Evolutionary conservation across 257 asterid species (phyloP).

Genomic region (Solanum tarapatanum): DNA sequence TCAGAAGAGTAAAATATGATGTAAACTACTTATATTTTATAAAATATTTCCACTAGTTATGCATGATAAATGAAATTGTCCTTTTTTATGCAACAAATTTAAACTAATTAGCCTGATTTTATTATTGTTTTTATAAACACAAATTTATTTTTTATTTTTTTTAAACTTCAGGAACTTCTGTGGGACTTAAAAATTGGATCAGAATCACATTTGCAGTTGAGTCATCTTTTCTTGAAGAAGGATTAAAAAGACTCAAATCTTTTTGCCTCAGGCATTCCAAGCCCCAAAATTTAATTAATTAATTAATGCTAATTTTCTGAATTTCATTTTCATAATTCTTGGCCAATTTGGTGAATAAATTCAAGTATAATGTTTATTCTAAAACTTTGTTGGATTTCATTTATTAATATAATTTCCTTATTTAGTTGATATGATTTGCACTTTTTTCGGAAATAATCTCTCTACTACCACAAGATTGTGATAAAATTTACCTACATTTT

Average conservation of each 20-base stretch:
- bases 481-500: fast-evolving
- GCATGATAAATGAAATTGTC: not conserved
- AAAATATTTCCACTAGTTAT: not conserved
- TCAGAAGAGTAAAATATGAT: not conserved
- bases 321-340: not conserved
- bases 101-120: not conserved
- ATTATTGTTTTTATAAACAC: not conserved
- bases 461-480: no score
- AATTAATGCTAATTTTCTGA: not conserved
- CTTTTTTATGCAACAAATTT: not conserved
- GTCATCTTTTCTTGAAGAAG: slow-evolving; percentile 21
- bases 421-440: not conserved
- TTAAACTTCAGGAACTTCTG: slow-evolving; percentile 40
- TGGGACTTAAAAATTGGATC: slow-evolving; percentile 40
- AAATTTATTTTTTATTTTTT: not conserved
- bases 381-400: not conserved
- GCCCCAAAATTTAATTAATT: not conserved
- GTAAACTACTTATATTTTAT: not conserved
- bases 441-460: no score
- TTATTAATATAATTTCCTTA: not conserved
- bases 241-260: slow-evolving; percentile 39
- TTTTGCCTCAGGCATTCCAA: slow-evolving; percentile 48
- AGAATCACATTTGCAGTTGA: slow-evolving; percentile 61
- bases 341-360: not conserved
- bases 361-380: no score